phyloP scores from a whole-genome alignment of 2,329 filamentous ascomycete genomes.

The Rachicladosporium sp. region DNA sequence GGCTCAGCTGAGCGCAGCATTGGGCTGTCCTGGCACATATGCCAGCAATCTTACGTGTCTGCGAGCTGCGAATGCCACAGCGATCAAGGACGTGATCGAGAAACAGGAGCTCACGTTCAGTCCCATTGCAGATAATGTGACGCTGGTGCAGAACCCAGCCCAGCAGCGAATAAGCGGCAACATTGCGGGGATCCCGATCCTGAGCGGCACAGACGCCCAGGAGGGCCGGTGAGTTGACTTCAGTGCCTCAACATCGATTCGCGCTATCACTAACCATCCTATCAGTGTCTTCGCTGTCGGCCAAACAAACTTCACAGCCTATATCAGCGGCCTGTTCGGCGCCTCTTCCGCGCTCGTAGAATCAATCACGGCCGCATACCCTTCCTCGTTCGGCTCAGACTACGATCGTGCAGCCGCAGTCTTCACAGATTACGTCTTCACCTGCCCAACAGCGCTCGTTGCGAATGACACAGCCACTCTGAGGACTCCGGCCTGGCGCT shows the following conservation, averaged over 20 bases:
- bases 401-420: constrained; percentile 1
- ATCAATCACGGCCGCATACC: constrained; percentile 18
- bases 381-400: constrained; percentile 1
- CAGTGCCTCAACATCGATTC: not conserved
- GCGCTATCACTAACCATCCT: not conserved
- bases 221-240: constrained; percentile 9
- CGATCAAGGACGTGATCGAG: constrained; percentile 22
- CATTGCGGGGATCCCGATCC: constrained; percentile 7
- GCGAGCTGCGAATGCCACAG: constrained; percentile 18
- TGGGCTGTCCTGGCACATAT: constrained; percentile 18
- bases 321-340: constrained; percentile 10
- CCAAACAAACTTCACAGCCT: constrained; percentile 15
- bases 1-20: constrained; percentile 14
- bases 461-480: constrained; percentile 8
- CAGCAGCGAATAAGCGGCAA: constrained; percentile 4
- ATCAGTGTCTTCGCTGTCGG: constrained; percentile 20
- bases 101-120: constrained; percentile 19
- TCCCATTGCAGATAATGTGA: constrained; percentile 22
- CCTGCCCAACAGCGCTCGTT: constrained; percentile 13
- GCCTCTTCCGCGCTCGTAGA: constrained; percentile 11
- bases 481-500: constrained; percentile 17
- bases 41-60: constrained; percentile 19
- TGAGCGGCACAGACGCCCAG: constrained; percentile 16
- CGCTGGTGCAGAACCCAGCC: constrained; percentile 18
- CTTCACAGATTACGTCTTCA: constrained; percentile 14